phyloP scores from a whole-genome alignment of 148 eudicot genomes.

The Arctostaphylos glauca region DNA sequence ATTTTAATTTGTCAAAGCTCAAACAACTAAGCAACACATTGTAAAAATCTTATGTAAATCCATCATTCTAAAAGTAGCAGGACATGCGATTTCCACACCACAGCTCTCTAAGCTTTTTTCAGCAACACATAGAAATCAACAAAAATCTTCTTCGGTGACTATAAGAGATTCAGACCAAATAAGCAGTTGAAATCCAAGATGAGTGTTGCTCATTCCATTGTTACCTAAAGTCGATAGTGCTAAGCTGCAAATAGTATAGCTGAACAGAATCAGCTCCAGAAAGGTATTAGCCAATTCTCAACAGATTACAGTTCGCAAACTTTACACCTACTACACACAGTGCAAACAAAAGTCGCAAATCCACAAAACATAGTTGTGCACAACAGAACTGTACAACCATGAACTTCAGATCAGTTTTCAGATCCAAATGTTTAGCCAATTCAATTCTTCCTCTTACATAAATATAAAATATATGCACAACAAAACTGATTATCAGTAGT shows the following conservation, averaged over 20 bases:
- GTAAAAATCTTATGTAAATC: background rate
- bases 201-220: background rate
- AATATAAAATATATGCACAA: background rate
- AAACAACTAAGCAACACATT: background rate
- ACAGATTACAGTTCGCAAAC: background rate
- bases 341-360: background rate
- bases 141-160: background rate
- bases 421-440: background rate
- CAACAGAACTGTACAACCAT: background rate
- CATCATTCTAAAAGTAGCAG: background rate
- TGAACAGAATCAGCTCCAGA: background rate
- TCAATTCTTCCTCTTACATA: background rate
- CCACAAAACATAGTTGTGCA: background rate
- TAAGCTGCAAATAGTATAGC: background rate
- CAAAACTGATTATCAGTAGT: background rate
- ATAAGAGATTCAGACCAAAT: background rate
- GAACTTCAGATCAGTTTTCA: background rate
- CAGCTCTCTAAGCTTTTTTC: background rate
- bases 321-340: background rate
- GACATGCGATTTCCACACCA: background rate
- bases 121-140: background rate
- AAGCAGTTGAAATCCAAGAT: constrained; percentile 1
- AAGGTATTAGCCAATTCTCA: background rate
- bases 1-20: background rate
- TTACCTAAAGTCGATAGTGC: background rate